Percentiles rank a stretch among this genome's conserved stretches.
Evolutionary conservation across 495 filamentous ascomycete species (phyloP).

Genomic region (Saxophila tyrrhenica): DNA sequence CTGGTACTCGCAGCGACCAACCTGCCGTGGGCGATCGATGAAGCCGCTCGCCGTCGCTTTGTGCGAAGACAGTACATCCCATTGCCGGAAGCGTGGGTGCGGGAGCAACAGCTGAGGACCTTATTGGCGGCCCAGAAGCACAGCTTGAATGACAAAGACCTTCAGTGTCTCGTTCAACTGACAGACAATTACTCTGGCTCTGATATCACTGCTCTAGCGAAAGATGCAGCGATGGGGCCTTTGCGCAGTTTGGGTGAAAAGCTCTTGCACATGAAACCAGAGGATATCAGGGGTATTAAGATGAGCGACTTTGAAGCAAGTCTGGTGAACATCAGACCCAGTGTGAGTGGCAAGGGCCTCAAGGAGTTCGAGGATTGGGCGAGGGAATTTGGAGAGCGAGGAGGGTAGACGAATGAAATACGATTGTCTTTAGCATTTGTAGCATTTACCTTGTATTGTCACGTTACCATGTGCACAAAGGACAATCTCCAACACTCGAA

Average conservation of each 20-base stretch:
- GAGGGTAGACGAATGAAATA: constrained; percentile 41
- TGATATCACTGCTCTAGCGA: constrained; percentile 93
- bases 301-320: constrained; percentile 78
- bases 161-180: constrained; percentile 61
- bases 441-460: background rate
- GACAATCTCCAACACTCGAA: no score
- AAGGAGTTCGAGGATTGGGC: constrained; percentile 92
- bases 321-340: constrained; percentile 75
- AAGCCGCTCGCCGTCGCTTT: constrained; percentile 83
- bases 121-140: constrained; percentile 83
- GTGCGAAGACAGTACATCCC: constrained; percentile 95
- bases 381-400: constrained; percentile 80
- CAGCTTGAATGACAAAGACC: constrained; percentile 59
- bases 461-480: no score
- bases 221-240: constrained; percentile 97
- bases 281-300: constrained; percentile 81
- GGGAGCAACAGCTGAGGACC: constrained; percentile 62
- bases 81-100: constrained; percentile 70
- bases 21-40: constrained; percentile 95
- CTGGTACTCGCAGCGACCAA: constrained; percentile 94
- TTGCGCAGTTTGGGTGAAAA: constrained; percentile 84
- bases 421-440: background rate
- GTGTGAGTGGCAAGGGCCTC: constrained; percentile 75
- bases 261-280: constrained; percentile 78
- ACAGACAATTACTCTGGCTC: constrained; percentile 95